A percentile compares a stretch with the other conserved stretches of the same genome.
Conservation (phyloP, 345 rosid genomes). For the Gossypium raimondii region DNA sequence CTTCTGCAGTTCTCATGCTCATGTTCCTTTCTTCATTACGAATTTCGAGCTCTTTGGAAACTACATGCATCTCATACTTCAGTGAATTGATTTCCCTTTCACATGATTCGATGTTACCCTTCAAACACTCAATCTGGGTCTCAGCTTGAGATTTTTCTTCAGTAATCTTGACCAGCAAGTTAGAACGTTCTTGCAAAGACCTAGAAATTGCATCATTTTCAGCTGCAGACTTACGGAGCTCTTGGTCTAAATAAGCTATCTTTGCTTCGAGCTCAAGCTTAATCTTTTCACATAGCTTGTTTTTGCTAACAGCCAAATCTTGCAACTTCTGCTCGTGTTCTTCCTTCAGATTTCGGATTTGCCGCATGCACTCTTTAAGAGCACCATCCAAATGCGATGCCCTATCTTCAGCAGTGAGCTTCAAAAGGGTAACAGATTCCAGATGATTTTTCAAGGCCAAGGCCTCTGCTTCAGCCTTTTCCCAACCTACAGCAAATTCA, state of each 20-base stretch:
- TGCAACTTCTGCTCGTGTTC: slow-evolving; percentile 82
- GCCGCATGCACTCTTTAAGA: slow-evolving; percentile 94
- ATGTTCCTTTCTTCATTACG: slow-evolving; percentile 96
- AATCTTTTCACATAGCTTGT: slow-evolving; percentile 67
- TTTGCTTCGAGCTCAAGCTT: slow-evolving; percentile 69
- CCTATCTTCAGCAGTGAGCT: slow-evolving; percentile 85
- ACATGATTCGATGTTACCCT: slow-evolving; percentile 74
- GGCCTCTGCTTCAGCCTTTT: slow-evolving; percentile 97
- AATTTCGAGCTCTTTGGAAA: slow-evolving; percentile 81
- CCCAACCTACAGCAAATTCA: slow-evolving; percentile 70
- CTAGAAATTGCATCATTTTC: slow-evolving; percentile 73
- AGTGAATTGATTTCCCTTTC: slow-evolving; percentile 81
- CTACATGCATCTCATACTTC: slow-evolving; percentile 78
- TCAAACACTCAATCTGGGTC: slow-evolving; percentile 84
- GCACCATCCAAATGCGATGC: slow-evolving; percentile 94
- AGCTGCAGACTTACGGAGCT: slow-evolving; percentile 66
- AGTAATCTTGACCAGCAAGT: slow-evolving; percentile 63
- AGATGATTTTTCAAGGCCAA: slow-evolving; percentile 78
- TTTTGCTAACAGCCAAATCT: slow-evolving; percentile 56
- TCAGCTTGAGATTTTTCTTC: slow-evolving; percentile 84
- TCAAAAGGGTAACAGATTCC: slow-evolving; percentile 75
- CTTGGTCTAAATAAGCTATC: slow-evolving; percentile 65
- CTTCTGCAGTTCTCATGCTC: slow-evolving; percentile 92
- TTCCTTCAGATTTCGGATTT: slow-evolving; percentile 85
- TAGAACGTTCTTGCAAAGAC: slow-evolving; percentile 86